phyloP scores from a whole-genome alignment of 257 asterid genomes.

The Apocynum venetum region DNA sequence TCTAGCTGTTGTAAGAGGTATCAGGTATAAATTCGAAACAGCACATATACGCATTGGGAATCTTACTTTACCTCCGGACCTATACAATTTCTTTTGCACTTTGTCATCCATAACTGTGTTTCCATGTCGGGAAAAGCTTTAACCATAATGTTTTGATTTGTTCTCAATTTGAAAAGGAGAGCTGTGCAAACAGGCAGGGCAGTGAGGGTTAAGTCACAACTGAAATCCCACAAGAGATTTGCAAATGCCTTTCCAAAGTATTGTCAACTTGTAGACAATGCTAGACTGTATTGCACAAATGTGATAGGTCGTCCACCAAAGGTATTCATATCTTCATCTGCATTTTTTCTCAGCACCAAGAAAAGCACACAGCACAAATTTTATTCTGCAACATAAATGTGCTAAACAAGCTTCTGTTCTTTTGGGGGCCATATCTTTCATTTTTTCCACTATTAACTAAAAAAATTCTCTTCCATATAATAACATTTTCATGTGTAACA shows the following conservation, averaged over 20 bases:
- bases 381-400: too few relatives aligned
- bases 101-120: not conserved
- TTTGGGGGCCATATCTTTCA: too few relatives aligned
- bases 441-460: too few relatives aligned
- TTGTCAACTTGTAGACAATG: conserved; percentile 73
- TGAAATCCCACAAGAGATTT: conserved; percentile 88
- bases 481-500: too few relatives aligned
- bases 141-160: not conserved
- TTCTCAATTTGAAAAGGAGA: conserved; percentile 44
- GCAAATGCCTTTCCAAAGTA: conserved; percentile 69
- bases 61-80: too few relatives aligned
- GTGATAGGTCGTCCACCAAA: conserved; percentile 50
- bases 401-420: too few relatives aligned
- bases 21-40: conserved; percentile 42
- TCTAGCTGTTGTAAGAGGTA: conserved; percentile 88
- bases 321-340: conserved; percentile 28
- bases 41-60: not conserved
- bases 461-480: too few relatives aligned
- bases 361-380: too few relatives aligned
- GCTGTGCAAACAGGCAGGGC: conserved; percentile 87
- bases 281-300: conserved; percentile 76
- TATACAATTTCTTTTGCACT: too few relatives aligned
- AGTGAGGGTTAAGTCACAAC: conserved; percentile 79
- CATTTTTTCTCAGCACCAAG: not conserved
- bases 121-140: not conserved